Percentiles rank a stretch among this genome's conserved stretches.
phyloP scores from a whole-genome alignment of 78 protist species.

The Ministeria vibrans region DNA sequence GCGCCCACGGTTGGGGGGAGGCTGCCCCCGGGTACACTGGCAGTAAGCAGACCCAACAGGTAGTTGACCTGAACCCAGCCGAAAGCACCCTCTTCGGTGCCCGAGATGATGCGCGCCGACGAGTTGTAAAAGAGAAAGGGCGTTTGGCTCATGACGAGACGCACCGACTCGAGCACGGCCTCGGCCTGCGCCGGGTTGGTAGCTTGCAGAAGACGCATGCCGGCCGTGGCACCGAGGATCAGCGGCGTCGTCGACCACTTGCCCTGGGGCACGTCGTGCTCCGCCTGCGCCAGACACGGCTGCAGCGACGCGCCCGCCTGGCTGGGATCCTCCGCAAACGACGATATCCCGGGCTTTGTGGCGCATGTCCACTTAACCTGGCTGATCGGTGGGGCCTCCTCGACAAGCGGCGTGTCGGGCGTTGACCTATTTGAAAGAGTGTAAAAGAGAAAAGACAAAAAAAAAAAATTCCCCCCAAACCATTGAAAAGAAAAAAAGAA shows the following conservation, averaged over 20 bases:
- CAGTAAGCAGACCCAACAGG: background rate
- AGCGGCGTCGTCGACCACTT: background rate
- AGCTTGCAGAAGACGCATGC: background rate
- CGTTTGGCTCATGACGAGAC: background rate
- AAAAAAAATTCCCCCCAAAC: no score
- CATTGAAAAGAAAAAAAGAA: no score
- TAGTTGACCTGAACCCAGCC: background rate
- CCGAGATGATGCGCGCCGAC: background rate
- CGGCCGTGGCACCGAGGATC: constrained; percentile 5
- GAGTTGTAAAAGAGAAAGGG: background rate
- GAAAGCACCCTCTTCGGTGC: constrained; percentile 2
- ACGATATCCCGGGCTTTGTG: background rate
- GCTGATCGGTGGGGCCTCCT: background rate
- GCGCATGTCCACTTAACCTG: background rate
- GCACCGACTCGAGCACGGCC: background rate
- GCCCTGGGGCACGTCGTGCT: background rate
- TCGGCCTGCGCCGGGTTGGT: background rate
- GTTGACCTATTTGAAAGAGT: no score
- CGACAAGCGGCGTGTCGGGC: background rate
- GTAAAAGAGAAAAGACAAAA: no score
- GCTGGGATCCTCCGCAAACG: background rate
- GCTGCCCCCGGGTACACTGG: background rate
- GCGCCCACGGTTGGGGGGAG: background rate
- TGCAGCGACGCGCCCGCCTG: background rate
- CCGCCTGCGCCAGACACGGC: background rate